Base-by-base conservation (phyloP, 257 asterid genomes). In the Solanum corneliomulleri region DNA sequence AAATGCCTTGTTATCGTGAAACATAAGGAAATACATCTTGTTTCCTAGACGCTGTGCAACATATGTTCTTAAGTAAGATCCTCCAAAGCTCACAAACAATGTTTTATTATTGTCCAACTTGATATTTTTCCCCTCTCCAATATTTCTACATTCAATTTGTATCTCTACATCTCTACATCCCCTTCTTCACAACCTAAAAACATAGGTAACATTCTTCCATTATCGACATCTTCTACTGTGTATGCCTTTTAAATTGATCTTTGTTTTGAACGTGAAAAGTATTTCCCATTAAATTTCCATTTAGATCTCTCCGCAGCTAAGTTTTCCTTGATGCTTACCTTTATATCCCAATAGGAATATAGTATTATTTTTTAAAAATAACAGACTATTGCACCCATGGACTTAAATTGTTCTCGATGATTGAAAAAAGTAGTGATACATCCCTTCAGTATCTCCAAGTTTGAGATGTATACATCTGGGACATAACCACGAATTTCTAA, bases 361-460 rank as follows among this genome's bases (percentile, higher is more conserved):
- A 18, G 1, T 71, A 18, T 71, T 18, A 4, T 71, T 71, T 18
- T 18, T 35, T 2, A 71, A 71, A 18, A 71, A 71, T 33, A 71
- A 3, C 0, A 16, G 27, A 71, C 35, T 71, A 71, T 20, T 35
- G 27, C 80, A 71, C 47, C 27, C 0, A 2, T 16, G 21, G 37
- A 2, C 0, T 1, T 1, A 35, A 71, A 71, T 1, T 0, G 11
- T 42, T 5, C 1, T 9, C 4, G 0, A 18, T 44, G 15, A 44
- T 2, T n/a, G 5, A 0, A 0, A 2, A 2, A 33, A 16, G 42
- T 16, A 18, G 21, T 72, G 81, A 72, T 35, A 72, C 4, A 16
- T 72, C 49, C 81, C 37, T 35, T 2, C 21, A 37, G 1, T 72
- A 12, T 37, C 81, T 72, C 49, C 81, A 33, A 72, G 7, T 72